phyloP scores from a whole-genome alignment of 2,329 filamentous ascomycete genomes.

The Fonsecaea erecta region DNA sequence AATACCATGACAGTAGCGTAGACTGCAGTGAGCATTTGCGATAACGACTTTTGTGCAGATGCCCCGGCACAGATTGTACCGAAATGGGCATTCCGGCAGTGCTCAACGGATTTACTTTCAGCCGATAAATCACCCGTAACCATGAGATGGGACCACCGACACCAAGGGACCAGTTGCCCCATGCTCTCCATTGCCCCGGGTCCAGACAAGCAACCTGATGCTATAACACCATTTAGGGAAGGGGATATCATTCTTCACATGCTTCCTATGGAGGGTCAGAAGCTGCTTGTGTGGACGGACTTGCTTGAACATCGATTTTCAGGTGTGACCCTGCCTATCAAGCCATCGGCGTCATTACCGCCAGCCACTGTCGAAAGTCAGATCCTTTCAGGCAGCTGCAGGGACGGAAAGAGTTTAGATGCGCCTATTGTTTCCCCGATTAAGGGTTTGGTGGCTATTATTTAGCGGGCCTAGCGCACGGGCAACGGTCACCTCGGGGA shows the following conservation, averaged over 20 bases:
- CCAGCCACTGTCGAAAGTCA: not conserved
- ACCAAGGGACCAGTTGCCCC: too few species aligned
- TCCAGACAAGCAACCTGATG: not conserved
- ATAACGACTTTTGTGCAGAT: not conserved
- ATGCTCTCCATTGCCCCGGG: too few species aligned
- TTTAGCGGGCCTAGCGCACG: not conserved
- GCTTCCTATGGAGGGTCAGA: not conserved
- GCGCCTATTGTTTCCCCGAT: slow-evolving; percentile 2
- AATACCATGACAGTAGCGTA: not conserved
- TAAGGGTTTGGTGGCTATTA: not conserved
- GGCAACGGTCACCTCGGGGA: not conserved
- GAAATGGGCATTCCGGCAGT: not conserved
- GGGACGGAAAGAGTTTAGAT: slow-evolving; percentile 7
- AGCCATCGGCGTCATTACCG: not conserved
- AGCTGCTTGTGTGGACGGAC: not conserved
- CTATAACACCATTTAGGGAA: not conserved
- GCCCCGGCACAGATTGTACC: not conserved
- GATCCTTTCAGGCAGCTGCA: not conserved
- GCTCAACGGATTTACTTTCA: not conserved
- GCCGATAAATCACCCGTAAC: not conserved
- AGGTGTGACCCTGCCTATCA: not conserved
- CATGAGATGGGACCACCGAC: not conserved
- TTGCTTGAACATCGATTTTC: not conserved
- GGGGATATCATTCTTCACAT: not conserved
- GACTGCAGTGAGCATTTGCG: not conserved